Conservation (phyloP, 768 basidiomycete species). For the Auriscalpium orientale region DNA sequence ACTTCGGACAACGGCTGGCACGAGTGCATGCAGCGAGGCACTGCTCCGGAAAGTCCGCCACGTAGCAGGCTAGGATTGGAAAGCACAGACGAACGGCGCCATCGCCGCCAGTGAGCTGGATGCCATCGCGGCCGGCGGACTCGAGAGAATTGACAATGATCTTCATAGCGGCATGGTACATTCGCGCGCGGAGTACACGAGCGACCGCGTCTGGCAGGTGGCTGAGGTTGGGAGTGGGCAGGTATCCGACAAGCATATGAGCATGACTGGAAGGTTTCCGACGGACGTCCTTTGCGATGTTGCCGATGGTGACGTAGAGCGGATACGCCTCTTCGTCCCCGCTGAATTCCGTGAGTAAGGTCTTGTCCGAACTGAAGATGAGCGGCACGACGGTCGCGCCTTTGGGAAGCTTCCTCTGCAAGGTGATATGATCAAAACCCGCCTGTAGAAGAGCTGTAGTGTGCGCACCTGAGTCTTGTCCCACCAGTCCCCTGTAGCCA, state of each 20-base stretch:
- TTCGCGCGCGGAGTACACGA: conserved; percentile 14
- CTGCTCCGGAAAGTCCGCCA: conserved; percentile 41
- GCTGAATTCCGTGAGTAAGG: conserved; percentile 30
- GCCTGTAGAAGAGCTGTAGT: background rate
- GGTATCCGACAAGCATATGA: conserved; percentile 30
- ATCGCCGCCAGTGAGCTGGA: conserved; percentile 30
- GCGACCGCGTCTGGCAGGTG: conserved; percentile 19
- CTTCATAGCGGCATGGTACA: conserved; percentile 32
- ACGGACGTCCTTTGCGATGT: conserved; percentile 33
- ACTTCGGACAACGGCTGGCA: conserved; percentile 14
- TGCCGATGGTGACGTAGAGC: conserved; percentile 36
- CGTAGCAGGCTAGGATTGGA: no score
- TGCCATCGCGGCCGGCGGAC: conserved; percentile 23
- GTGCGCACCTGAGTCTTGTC: conserved; percentile 26
- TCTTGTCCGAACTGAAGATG: no score
- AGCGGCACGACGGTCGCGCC: conserved; percentile 32
- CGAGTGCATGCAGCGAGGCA: conserved; percentile 25
- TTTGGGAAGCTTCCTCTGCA: conserved; percentile 1
- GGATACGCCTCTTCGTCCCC: conserved; percentile 36
- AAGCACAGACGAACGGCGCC: conserved; percentile 22
- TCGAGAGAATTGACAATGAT: conserved; percentile 27
- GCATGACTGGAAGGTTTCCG: conserved; percentile 28
- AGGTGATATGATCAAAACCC: conserved; percentile 2
- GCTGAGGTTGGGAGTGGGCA: conserved; percentile 28
- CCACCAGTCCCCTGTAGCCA: conserved; percentile 34